Evolutionary conservation across 208 protist species (phyloP).

Genomic region (Leishmania tarentolae): DNA sequence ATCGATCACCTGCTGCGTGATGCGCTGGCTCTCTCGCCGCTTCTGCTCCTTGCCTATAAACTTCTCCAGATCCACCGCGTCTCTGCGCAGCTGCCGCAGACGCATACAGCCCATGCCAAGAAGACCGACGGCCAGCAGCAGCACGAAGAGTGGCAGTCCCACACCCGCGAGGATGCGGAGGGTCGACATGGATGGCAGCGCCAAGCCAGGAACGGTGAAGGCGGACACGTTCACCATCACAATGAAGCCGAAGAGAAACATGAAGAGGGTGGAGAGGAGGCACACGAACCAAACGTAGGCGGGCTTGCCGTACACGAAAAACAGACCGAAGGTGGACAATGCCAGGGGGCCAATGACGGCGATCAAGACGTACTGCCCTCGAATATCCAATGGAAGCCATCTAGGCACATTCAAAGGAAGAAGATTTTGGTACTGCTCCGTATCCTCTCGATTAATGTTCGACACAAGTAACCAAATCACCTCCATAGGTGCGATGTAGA

Average conservation of each 20-base stretch:
- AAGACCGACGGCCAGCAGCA: slow-evolving; percentile 33
- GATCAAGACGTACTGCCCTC: slow-evolving; percentile 57
- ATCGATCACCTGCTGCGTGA: slow-evolving; percentile 50
- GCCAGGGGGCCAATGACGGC: slow-evolving; percentile 46
- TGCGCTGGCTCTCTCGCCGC: slow-evolving; percentile 14
- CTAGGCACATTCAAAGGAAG: slow-evolving; percentile 39
- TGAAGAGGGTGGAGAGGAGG: slow-evolving; percentile 42
- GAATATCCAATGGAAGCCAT: slow-evolving; percentile 69
- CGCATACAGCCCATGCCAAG: slow-evolving; percentile 17
- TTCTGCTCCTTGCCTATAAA: slow-evolving; percentile 26
- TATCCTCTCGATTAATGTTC: slow-evolving; percentile 22
- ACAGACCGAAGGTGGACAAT: slow-evolving; percentile 49
- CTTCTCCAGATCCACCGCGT: slow-evolving; percentile 24
- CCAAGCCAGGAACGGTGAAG: slow-evolving; percentile 18
- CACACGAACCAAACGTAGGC: slow-evolving; percentile 51
- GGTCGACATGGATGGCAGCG: slow-evolving; percentile 7
- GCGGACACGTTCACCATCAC: slow-evolving; percentile 29
- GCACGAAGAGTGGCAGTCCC: slow-evolving; percentile 31
- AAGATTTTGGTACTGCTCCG: slow-evolving; percentile 43
- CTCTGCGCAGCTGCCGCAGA: slow-evolving; percentile 19
- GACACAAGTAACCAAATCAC: slow-evolving; percentile 38
- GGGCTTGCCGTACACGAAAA: slow-evolving; percentile 45
- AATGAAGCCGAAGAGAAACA: slow-evolving; percentile 60
- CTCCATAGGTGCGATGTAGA: slow-evolving; percentile 44
- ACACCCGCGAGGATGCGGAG: slow-evolving; percentile 31